Percentiles rank a stretch among this genome's conserved stretches.
Conservation (phyloP, 257 asterid species). For the Solanum microdontum region DNA sequence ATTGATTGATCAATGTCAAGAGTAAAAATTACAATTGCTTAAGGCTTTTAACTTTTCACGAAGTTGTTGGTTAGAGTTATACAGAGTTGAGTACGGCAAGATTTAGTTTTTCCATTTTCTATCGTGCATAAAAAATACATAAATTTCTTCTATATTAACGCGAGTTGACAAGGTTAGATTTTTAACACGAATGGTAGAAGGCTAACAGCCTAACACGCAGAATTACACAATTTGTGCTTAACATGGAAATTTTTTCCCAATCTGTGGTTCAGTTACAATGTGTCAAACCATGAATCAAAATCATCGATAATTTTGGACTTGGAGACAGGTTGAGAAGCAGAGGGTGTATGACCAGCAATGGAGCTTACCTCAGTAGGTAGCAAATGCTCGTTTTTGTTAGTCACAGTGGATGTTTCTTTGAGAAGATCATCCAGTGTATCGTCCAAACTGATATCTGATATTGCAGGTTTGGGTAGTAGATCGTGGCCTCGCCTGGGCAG, state of each 20-base stretch:
- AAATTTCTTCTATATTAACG: not conserved
- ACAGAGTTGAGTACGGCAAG: not conserved
- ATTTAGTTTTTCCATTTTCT: too few relatives aligned
- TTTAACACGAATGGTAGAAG: not conserved
- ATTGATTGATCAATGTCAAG: not conserved
- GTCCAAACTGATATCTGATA: constrained; percentile 8
- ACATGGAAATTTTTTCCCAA: not conserved
- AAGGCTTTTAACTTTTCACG: not conserved
- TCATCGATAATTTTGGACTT: constrained; percentile 55
- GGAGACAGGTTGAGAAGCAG: constrained; percentile 17
- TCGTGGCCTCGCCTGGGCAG: constrained; percentile 13
- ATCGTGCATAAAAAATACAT: not conserved
- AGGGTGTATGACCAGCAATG: not conserved
- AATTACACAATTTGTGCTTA: not conserved
- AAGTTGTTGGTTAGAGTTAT: not conserved
- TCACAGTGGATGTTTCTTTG: constrained; percentile 32
- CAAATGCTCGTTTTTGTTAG: not conserved
- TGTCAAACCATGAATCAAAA: constrained; percentile 84
- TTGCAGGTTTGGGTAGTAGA: not conserved
- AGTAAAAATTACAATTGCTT: not conserved
- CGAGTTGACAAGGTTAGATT: not conserved
- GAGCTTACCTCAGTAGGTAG: constrained; percentile 8
- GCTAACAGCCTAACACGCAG: not conserved
- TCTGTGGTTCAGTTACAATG: constrained; percentile 13
- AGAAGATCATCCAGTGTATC: constrained; percentile 47